Evolutionary conservation across 805 yeast species (phyloP), one percentile per base, ranked within the genome.

Genomic region (Priceomyces fermenticarens): DNA sequence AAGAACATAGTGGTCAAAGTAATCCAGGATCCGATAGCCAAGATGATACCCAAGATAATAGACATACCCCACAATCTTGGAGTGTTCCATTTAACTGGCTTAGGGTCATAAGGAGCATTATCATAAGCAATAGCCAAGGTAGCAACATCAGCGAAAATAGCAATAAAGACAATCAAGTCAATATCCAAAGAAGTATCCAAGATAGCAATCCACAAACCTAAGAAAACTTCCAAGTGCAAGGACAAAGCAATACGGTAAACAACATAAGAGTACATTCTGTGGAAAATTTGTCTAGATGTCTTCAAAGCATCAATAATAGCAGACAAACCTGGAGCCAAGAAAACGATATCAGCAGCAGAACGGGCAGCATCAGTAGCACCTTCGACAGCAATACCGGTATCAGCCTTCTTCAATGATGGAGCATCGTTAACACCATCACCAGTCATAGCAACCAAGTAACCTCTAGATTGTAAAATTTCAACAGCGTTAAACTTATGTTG

Each of bases 361-460:
- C 93, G 83, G 55, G 96, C 96, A 71, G 95, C 91, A 76, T 88
- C 96, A 57, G 96, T 85, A 62, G 96, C 90, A 83, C 96, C 96
- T 78, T 88, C 96, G 70, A 88, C 96, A 63, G 97, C 97, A 78
- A 89, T 89, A 84, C 97, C 97, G 49, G 75, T 70, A 61, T 70
- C 75, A 53, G 95, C 95, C 81, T 88, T 88, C 88, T 88, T 88
- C 75, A 88, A 81, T 53, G 96, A 88, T 63, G 97, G 97, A 61
- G 96, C 96, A 75, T 88, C 97, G 79, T 88, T 88, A 67, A 88
- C 96, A 87, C 97, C 97, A 69, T 88, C 97, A 85, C 97, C 97
- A 78, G 97, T 88, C 97, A 88, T 88, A 73, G 96, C 97, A 75
- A 89, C 95, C 75, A 88, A 80, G 83, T 85, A 88, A 74, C 96